Percentiles rank a stretch among this genome's conserved stretches.
Conservation (phyloP, 2,329 filamentous ascomycete genomes). For the Fusarium oligoseptatum region DNA sequence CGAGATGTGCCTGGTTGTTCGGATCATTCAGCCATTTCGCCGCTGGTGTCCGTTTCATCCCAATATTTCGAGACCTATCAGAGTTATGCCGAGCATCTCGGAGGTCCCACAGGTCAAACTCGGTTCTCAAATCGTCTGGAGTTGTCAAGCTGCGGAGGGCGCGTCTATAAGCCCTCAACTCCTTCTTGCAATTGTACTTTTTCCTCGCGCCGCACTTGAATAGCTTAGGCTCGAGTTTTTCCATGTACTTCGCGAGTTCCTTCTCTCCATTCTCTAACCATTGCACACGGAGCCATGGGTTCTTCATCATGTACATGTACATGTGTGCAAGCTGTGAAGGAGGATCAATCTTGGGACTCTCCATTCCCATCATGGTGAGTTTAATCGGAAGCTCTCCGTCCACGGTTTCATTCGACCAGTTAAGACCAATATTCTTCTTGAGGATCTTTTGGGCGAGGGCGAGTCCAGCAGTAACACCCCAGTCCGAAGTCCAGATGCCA, state of each 20-base stretch:
- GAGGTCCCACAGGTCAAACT: slow-evolving; percentile 7
- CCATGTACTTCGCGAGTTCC: background rate
- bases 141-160: background rate
- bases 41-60: background rate
- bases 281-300: background rate
- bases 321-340: slow-evolving; percentile 9
- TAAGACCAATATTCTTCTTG: background rate
- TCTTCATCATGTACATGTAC: slow-evolving; percentile 5
- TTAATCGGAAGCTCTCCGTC: background rate
- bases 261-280: background rate
- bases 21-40: background rate
- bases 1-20: background rate
- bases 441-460: slow-evolving; percentile 2
- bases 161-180: background rate
- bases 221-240: background rate
- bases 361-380: slow-evolving; percentile 3
- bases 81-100: background rate
- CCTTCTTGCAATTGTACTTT: background rate
- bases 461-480: slow-evolving; percentile 5
- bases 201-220: background rate
- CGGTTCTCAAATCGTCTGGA: background rate
- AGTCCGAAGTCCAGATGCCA: slow-evolving; percentile 19
- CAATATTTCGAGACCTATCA: background rate
- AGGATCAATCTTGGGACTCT: slow-evolving; percentile 22
- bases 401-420: no score